Percentiles rank a stretch among this genome's conserved stretches.
Conservation (phyloP, 176 grass and related monocot species). For the Oryza punctata region DNA sequence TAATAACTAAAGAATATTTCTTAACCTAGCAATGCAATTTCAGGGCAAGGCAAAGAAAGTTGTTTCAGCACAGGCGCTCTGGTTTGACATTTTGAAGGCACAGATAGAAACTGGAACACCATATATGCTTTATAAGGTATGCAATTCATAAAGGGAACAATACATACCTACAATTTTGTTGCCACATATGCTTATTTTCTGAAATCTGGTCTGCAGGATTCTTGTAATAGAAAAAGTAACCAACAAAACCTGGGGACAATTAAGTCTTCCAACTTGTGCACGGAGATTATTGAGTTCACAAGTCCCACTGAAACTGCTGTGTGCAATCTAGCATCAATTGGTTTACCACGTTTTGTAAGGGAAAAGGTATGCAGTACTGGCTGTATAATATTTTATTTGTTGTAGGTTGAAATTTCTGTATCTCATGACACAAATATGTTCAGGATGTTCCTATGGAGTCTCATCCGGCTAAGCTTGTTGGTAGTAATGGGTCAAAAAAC, state of each 20-base stretch:
- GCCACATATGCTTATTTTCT: neutral
- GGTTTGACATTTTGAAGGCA: constrained; percentile 82
- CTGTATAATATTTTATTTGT: neutral
- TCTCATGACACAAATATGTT: constrained; percentile 12
- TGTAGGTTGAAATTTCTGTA: neutral
- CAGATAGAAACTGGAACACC: constrained; percentile 89
- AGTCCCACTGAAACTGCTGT: constrained; percentile 73
- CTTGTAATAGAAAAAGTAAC: constrained; percentile 80
- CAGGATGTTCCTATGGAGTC: constrained; percentile 74
- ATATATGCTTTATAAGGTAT: constrained; percentile 86
- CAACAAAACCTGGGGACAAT: constrained; percentile 80
- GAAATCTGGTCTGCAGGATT: constrained; percentile 48
- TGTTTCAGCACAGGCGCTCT: constrained; percentile 67
- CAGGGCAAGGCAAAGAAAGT: constrained; percentile 78
- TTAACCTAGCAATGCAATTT: neutral
- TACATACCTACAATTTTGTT: neutral
- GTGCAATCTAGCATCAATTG: constrained; percentile 81
- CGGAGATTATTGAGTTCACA: constrained; percentile 77
- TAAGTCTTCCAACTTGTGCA: constrained; percentile 84
- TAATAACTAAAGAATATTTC: neutral
- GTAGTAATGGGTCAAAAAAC: constrained; percentile 56
- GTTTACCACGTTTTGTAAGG: constrained; percentile 73
- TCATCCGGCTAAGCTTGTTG: constrained; percentile 74
- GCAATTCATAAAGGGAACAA: neutral
- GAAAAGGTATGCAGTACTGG: constrained; percentile 51